These are phyloP conservation scores for Psilocybe azurescens DNA, from an alignment of 768 basidiomycete species.

Conservation along the genomic window DNA sequence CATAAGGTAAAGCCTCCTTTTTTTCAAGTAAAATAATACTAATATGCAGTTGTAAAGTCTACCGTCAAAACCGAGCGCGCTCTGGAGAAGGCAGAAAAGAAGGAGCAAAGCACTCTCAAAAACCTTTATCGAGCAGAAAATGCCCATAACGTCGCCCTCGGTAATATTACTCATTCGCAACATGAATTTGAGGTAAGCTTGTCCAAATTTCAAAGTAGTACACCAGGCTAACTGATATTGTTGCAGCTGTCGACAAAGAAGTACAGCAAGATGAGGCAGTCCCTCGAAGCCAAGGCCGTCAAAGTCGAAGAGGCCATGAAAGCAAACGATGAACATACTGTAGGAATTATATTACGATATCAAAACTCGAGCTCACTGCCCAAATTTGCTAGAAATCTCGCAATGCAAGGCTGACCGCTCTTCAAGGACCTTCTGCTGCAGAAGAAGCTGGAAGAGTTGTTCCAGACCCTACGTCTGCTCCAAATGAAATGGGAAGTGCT, in stretches of 20 bases:
- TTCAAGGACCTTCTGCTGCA: slow-evolving; percentile 9
- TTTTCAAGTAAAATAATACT: neutral
- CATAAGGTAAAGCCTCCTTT: slow-evolving; percentile 46
- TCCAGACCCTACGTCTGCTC: neutral
- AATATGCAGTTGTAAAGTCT: slow-evolving; percentile 10
- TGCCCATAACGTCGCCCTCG: slow-evolving; percentile 53
- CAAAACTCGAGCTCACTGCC: neutral
- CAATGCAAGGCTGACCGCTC: slow-evolving; percentile 13
- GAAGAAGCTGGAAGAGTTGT: slow-evolving; percentile 5
- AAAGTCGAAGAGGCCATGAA: slow-evolving; percentile 25
- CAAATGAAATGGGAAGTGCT: neutral
- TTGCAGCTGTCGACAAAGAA: slow-evolving; percentile 5
- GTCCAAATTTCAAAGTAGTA: neutral
- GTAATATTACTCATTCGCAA: slow-evolving; percentile 46
- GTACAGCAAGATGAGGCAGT: slow-evolving; percentile 8
- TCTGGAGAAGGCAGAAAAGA: slow-evolving; percentile 49
- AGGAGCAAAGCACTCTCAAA: slow-evolving; percentile 55
- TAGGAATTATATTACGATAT: neutral
- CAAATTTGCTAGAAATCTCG: slow-evolving; percentile 2
- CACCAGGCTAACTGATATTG: neutral
- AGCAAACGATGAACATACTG: slow-evolving; percentile 25
- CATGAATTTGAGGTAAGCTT: slow-evolving; percentile 46
- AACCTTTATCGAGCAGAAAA: slow-evolving; percentile 58
- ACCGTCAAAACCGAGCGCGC: slow-evolving; percentile 19
- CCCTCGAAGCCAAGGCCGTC: slow-evolving; percentile 11